Conservation (phyloP, 768 basidiomycete genomes). For the Trametes maxima region DNA sequence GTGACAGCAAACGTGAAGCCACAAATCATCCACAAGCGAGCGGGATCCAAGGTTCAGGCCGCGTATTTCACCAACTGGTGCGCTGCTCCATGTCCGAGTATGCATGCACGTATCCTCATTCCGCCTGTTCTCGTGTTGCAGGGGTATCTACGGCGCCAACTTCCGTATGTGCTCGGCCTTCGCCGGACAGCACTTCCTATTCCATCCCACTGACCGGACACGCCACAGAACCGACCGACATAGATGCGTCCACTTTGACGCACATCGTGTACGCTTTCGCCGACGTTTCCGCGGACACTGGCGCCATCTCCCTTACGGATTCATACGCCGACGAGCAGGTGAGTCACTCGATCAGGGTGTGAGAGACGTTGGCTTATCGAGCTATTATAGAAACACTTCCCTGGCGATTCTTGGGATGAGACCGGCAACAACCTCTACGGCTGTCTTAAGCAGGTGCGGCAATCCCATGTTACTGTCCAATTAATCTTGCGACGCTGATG, state of each 20-base stretch:
- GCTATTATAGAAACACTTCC: conserved; percentile 59
- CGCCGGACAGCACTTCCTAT: background rate
- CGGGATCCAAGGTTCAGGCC: conserved; percentile 27
- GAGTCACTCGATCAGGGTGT: background rate
- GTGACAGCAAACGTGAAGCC: conserved; percentile 36
- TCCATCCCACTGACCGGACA: background rate
- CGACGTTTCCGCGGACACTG: conserved; percentile 63
- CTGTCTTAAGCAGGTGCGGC: conserved; percentile 70
- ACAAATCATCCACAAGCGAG: conserved; percentile 44
- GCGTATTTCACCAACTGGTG: conserved; percentile 63
- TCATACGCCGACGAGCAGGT: conserved; percentile 74
- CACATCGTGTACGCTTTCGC: conserved; percentile 84
- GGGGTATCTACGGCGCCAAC: conserved; percentile 37
- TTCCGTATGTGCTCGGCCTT: conserved; percentile 28
- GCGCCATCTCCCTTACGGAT: conserved; percentile 68
- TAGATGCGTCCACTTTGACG: conserved; percentile 60
- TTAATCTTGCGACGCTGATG: background rate
- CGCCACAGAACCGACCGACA: conserved; percentile 63
- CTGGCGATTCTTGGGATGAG: conserved; percentile 76
- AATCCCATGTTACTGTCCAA: background rate
- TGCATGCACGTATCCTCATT: background rate
- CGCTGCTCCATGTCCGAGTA: background rate
- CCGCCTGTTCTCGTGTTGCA: conserved; percentile 10
- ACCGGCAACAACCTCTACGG: conserved; percentile 82
- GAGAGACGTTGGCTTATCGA: background rate